Conservation (phyloP, 441 rosid genomes). For the Macaranga tanarius region DNA sequence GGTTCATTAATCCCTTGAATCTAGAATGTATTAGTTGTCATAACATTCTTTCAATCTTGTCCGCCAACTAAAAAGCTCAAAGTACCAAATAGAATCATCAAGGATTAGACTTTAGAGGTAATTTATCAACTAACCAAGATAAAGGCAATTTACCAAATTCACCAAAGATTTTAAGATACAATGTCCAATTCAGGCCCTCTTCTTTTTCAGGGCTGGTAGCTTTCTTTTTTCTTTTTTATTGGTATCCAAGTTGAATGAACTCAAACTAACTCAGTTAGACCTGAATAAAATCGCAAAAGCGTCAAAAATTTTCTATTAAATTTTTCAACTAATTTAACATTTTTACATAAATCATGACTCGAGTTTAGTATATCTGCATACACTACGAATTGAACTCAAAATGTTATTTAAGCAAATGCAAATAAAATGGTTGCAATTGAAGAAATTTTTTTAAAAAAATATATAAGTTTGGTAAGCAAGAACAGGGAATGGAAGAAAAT, state of each 20-base stretch:
- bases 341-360: no score
- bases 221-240: no score
- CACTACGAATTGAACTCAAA: no score
- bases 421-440: not conserved
- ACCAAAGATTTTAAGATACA: not conserved
- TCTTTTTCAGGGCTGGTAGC: no score
- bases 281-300: no score
- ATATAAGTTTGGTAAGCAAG: not conserved
- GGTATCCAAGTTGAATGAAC: no score
- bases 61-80: not conserved
- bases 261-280: no score
- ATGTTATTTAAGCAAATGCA: no score
- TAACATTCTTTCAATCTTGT: not conserved
- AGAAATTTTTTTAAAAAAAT: not conserved
- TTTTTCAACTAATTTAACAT: no score
- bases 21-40: not conserved
- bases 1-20: not conserved
- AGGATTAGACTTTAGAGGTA: not conserved
- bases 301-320: no score
- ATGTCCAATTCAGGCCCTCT: slow-evolving; percentile 10
- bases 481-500: not conserved
- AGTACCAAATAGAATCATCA: not conserved
- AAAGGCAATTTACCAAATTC: slow-evolving; percentile 1
- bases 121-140: not conserved
- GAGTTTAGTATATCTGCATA: no score